Evolutionary conservation across 768 basidiomycete genomes (phyloP), one percentile per base, ranked within the genome.

Genomic region (Lentinula lateritia): DNA sequence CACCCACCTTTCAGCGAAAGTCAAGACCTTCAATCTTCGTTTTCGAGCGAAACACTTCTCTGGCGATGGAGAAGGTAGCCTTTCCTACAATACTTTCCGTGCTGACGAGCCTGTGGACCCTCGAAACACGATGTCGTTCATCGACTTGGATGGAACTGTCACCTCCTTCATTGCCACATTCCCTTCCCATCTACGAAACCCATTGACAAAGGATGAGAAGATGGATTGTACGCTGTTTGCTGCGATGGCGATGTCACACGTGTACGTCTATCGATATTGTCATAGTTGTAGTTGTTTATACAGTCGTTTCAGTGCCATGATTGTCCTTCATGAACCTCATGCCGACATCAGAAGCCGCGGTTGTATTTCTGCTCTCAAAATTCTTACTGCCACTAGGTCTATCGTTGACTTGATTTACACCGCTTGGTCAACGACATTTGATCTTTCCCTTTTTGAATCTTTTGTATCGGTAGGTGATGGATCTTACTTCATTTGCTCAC

Each of bases 281-380:
- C n/a, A n/a, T 10, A 34, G 23, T 52, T 46, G 10, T 38, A 67
- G 66, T 18, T 60, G 72, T 79, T 28, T 79, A 78, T 62, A 64
- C 80, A 48, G 78, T 34, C 38, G 7, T 61, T 60, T 64, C n/a
- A 92, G 90, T 12, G 82, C 87, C 6, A 83, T 75, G 13, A 87
- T 92, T 56, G 75, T 90, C 18, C 73, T 92, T 45, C 90, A 92
- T 66, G 90, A 92, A 64, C 88, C 89, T 3, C 89, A 90, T 67
- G 88, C 89, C 16, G 81, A 83, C 62, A 76, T 88, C 52, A 76
- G 77, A 28, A 75, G 72, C 50, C 77, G 78, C 16, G 82, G 83
- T 39, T 92, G 89, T 65, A 77, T 84, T 45, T 90, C 88, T 45
- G 86, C 89, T 13, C 77, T 85, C 65, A 88, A 84, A 67, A 85